phyloP scores from a whole-genome alignment of 805 yeast genomes.

The Pichia thaimueangensis region DNA sequence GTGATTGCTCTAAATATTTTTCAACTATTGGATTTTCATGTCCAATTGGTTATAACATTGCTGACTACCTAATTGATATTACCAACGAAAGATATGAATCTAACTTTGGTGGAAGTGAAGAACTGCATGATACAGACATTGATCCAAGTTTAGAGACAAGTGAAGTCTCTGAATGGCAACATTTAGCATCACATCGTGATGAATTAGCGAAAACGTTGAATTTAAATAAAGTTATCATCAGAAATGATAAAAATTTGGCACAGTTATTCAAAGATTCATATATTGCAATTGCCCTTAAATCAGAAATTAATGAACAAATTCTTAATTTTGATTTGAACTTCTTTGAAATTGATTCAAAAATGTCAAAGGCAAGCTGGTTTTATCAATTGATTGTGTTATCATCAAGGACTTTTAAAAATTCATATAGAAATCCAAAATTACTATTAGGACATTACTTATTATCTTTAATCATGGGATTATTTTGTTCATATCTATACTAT shows the following conservation, averaged over 20 bases:
- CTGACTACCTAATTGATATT: constrained; percentile 87
- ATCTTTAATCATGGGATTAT: constrained; percentile 68
- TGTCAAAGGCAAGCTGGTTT: constrained; percentile 49
- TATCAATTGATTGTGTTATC: constrained; percentile 70
- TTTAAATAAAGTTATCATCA: constrained; percentile 4
- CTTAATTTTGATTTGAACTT: constrained; percentile 15
- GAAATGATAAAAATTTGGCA: constrained; percentile 12
- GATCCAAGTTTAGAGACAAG: constrained; percentile 19
- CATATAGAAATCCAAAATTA: constrained; percentile 88
- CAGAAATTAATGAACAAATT: constrained; percentile 30
- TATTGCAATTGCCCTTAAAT: constrained; percentile 34
- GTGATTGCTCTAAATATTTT: constrained; percentile 69
- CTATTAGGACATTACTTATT: constrained; percentile 77
- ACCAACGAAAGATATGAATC: constrained; percentile 51
- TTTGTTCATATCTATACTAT: constrained; percentile 83
- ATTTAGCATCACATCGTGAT: constrained; percentile 74
- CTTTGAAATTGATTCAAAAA: constrained; percentile 26
- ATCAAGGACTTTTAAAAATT: constrained; percentile 83
- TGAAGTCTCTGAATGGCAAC: constrained; percentile 76
- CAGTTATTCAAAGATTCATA: constrained; percentile 29
- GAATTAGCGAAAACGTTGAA: constrained; percentile 39
- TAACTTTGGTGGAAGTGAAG: constrained; percentile 16
- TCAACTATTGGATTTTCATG: constrained; percentile 68
- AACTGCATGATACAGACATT: constrained; percentile 15
- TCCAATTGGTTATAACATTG: constrained; percentile 88